Conservation (phyloP, 2,329 filamentous ascomycete species). For the Ophidiomyces ophidiicola region DNA sequence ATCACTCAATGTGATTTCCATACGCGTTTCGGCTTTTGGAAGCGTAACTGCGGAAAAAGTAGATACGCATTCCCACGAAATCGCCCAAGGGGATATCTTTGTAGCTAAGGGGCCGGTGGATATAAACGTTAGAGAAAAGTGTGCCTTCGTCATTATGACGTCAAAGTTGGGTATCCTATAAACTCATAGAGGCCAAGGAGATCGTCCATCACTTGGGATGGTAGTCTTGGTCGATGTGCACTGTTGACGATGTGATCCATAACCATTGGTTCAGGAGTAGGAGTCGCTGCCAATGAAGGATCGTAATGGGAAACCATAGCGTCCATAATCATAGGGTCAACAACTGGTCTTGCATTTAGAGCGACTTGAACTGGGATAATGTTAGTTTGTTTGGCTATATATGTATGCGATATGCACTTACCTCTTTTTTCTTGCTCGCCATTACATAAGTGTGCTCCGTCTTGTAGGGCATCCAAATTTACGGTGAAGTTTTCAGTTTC, state of each 20-base stretch:
- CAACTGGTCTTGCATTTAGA: background rate
- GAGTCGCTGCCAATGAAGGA: background rate
- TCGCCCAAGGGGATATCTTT: background rate
- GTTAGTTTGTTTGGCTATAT: too few relatives aligned
- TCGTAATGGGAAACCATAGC: background rate
- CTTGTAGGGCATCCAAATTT: background rate
- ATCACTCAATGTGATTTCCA: constrained; percentile 5
- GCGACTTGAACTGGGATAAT: too few relatives aligned
- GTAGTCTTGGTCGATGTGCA: background rate
- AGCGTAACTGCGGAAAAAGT: background rate
- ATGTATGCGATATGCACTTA: too few relatives aligned
- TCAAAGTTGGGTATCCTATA: background rate
- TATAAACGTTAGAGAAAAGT: constrained; percentile 1
- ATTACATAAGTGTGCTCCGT: too few relatives aligned
- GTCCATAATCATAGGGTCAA: background rate
- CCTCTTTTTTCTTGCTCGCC: background rate
- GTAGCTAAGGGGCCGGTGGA: background rate
- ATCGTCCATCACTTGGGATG: background rate
- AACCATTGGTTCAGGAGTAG: too few relatives aligned
- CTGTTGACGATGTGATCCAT: background rate
- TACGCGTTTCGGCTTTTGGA: background rate
- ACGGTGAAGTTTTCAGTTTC: background rate
- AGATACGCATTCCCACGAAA: background rate
- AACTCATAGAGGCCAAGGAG: background rate
- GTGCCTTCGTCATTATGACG: constrained; percentile 1